Percentiles rank a stretch among this genome's conserved stretches.
Evolutionary conservation across 108 stramenopile genomes (phyloP).

Genomic region (Schizochytrium sp.): DNA sequence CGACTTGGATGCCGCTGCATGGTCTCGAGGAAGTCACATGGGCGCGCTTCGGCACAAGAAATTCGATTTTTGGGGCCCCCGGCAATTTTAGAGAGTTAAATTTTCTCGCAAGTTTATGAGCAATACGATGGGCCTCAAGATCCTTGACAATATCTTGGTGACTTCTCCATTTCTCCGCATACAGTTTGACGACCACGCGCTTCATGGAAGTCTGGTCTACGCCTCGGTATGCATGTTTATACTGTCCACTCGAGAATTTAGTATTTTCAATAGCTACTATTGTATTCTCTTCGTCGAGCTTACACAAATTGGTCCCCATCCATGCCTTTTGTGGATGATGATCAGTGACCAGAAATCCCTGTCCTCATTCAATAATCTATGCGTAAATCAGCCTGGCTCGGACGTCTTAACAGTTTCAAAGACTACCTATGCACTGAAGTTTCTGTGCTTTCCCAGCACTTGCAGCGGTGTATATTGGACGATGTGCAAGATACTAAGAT

Average conservation of each 20-base stretch:
- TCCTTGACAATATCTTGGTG: not conserved
- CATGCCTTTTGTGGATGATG: not conserved
- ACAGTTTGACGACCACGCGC: constrained; percentile 12
- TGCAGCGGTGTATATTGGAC: too few species aligned
- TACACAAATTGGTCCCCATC: constrained; percentile 51
- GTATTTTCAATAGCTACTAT: not conserved
- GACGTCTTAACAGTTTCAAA: too few species aligned
- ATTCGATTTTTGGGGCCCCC: not conserved
- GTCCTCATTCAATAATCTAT: too few species aligned
- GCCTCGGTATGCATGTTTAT: constrained; percentile 30
- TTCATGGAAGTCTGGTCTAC: not conserved
- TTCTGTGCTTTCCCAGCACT: too few species aligned
- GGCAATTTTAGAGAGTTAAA: constrained; percentile 1
- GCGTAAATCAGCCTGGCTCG: too few species aligned
- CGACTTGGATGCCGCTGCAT: not conserved
- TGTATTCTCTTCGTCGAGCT: not conserved
- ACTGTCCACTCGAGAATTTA: not conserved
- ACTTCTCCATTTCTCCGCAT: not conserved
- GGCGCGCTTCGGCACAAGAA: not conserved
- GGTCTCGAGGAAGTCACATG: not conserved
- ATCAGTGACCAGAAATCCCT: too few species aligned
- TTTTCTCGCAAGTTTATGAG: not conserved
- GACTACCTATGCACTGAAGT: too few species aligned
- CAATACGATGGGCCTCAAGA: not conserved
- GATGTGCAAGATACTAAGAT: too few species aligned